Conservation (phyloP, 495 filamentous ascomycete species). For the Penicillium antarcticum region DNA sequence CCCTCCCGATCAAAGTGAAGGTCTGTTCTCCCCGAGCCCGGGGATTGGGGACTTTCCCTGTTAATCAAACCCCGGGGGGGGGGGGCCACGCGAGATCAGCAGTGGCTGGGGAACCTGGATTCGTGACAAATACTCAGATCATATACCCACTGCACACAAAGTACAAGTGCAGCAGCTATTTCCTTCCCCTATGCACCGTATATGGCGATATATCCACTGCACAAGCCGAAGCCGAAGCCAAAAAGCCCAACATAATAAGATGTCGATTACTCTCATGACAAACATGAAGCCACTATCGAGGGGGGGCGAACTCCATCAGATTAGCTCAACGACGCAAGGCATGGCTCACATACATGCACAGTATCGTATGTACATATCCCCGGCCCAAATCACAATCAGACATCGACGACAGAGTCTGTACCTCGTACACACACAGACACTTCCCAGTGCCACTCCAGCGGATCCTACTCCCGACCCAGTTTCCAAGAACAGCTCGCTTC, state of each 20-base stretch:
- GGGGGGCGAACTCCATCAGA: background rate
- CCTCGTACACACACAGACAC: no score
- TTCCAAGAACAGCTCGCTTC: background rate
- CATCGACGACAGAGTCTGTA: no score
- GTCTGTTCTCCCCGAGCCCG: background rate
- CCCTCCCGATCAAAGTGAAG: no score
- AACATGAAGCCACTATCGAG: background rate
- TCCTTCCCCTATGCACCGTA: no score
- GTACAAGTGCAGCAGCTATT: no score
- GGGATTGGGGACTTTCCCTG: conserved; percentile 7
- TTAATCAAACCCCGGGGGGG: conserved; percentile 5
- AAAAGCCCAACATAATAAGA: background rate
- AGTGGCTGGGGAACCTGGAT: conserved; percentile 11
- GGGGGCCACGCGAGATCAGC: conserved; percentile 22
- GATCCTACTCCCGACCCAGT: background rate
- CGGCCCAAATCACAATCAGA: background rate
- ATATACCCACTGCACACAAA: background rate
- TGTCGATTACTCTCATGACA: background rate
- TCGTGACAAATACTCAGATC: conserved; percentile 3
- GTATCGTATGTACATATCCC: background rate
- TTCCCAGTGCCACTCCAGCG: background rate
- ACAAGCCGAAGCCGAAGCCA: background rate
- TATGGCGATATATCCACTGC: no score
- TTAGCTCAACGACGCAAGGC: conserved; percentile 2
- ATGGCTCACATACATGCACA: background rate